Evolutionary conservation across 2,329 filamentous ascomycete species (phyloP), one percentile per base, ranked within the genome.

Genomic region (Colletotrichum shisoi): DNA sequence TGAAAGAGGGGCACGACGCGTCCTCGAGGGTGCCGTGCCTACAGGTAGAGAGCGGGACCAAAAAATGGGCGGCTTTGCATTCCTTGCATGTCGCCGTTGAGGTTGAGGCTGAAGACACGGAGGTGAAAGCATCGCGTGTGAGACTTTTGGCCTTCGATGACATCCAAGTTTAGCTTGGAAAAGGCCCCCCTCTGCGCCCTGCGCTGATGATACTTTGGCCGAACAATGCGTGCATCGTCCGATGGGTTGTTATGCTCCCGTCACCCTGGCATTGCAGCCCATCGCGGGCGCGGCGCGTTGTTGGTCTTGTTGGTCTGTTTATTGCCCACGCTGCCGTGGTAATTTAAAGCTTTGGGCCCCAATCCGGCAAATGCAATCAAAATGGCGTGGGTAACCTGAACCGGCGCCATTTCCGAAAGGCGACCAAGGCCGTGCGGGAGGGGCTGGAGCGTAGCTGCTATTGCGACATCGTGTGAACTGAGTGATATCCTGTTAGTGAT

Each of bases 351-450:
- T 44, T 34, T 37, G 27, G 19, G n/a, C 44, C 62, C 37, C 21
- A 48, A 66, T 66, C 21, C 34, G 65, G 65, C 49, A 68, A 57
- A 56, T 62, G 40, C 44, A 67, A 67, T 68, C 57, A 62, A 68
- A 67, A 31, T 37, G 42, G 45, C 40, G 42, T 39, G 59, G 49
- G 39, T 46, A 49, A 37, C 24, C 40, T 42, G 54, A 21, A 39
- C 44, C 37, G 34, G 49, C 24, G 39, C 34, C 13, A 57, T 57
- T 46, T 62, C 48, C 48, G 57, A 44, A 53, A 19, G 19, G 40
- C 62, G 61, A 37, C 62, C 65, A 40, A 24, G 37, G 64, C 53
- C 60, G 60, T 42, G 42, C 34, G 1, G 39, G 13, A 54, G 42
- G 24, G 54, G 54, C 37, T 46, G 17, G 56, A 59, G 53, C 60